These are phyloP conservation scores for Aspergillus taichungensis DNA, from an alignment of 495 filamentous ascomycete species.

Conservation along the genomic window DNA sequence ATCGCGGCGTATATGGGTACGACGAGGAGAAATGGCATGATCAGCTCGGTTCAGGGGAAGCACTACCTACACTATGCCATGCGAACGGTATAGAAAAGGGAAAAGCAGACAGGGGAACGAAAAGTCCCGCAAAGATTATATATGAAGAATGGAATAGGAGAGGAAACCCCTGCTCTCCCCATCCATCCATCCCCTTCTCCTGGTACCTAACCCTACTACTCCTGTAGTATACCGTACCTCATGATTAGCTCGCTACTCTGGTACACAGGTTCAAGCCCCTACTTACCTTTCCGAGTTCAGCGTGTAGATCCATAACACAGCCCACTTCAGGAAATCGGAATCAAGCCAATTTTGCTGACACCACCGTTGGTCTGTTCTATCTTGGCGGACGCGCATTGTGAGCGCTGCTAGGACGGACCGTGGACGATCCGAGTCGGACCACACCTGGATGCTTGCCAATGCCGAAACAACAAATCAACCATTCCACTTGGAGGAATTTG, in stretches of 20 bases:
- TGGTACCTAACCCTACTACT: no score
- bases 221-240: no score
- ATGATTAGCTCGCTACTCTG: background rate
- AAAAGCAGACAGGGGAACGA: background rate
- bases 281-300: no score
- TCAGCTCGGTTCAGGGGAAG: no score
- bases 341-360: constrained; percentile 5
- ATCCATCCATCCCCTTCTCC: no score
- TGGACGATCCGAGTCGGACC: constrained; percentile 4
- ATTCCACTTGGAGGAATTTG: no score
- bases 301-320: background rate
- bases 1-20: constrained; percentile 15
- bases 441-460: background rate
- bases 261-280: background rate
- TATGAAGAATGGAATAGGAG: background rate
- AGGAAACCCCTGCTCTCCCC: background rate
- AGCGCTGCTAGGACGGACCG: background rate
- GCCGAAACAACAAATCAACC: background rate
- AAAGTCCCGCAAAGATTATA: background rate
- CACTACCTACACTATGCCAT: background rate
- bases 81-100: background rate
- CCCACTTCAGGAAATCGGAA: constrained; percentile 4
- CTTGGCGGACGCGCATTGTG: no score
- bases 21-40: constrained; percentile 11
- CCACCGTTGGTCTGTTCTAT: background rate